phyloP scores from a whole-genome alignment of 768 basidiomycete species.

The Porpolomopsis calyptriformis region DNA sequence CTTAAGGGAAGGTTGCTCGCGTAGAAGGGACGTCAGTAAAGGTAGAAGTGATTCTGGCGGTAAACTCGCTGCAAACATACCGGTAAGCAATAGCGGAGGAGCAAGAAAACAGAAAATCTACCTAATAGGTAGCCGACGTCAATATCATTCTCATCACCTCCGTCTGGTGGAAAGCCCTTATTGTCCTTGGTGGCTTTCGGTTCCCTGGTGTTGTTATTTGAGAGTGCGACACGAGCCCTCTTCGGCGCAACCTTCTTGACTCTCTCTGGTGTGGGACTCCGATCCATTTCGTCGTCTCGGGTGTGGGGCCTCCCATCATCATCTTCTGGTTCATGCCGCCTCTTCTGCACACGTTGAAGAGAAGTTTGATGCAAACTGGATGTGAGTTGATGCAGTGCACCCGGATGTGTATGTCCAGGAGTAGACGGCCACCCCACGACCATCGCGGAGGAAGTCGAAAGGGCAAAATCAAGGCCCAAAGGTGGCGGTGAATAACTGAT shows the following conservation, averaged over 20 bases:
- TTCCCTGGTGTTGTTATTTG: constrained; percentile 13
- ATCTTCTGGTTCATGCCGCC: constrained; percentile 63
- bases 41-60: constrained; percentile 70
- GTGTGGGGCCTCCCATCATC: constrained; percentile 29
- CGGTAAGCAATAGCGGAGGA: constrained; percentile 8
- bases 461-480: constrained; percentile 66
- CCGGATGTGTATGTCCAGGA: constrained; percentile 39
- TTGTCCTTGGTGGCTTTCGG: constrained; percentile 37
- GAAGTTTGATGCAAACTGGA: constrained; percentile 37
- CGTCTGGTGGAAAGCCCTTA: constrained; percentile 32
- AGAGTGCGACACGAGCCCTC: constrained; percentile 39
- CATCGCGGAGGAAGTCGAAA: constrained; percentile 36
- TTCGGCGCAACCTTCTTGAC: constrained; percentile 62
- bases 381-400: constrained; percentile 46
- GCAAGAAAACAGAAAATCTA: constrained; percentile 24
- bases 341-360: constrained; percentile 40
- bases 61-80: constrained; percentile 49
- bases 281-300: constrained; percentile 70
- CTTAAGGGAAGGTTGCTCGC: constrained; percentile 61
- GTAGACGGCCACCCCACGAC: constrained; percentile 36
- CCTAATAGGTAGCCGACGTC: constrained; percentile 76
- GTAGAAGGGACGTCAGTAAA: constrained; percentile 57
- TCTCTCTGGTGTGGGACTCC: constrained; percentile 76
- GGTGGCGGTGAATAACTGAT: constrained; percentile 52
- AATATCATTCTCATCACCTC: constrained; percentile 46